Percentiles rank a stretch among this genome's conserved stretches.
Evolutionary conservation across 2,329 filamentous ascomycete genomes (phyloP).

Genomic region (Colletotrichum camelliae): DNA sequence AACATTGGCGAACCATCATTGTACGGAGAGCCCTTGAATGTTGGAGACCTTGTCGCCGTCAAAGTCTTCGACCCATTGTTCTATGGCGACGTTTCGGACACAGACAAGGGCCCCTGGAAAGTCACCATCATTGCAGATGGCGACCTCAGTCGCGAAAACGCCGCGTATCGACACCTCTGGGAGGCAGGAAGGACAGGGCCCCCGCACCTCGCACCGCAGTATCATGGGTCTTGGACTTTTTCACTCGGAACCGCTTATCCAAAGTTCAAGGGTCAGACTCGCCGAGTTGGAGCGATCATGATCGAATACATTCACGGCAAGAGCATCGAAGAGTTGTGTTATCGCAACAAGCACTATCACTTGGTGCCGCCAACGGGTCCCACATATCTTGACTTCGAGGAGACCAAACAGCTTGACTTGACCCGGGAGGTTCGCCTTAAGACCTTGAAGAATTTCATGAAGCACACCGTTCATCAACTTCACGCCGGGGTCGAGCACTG

Average conservation of each 20-base stretch:
- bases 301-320: not conserved
- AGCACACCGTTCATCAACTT: no score
- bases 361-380: no score
- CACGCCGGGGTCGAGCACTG: no score
- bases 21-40: not conserved
- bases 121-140: not conserved
- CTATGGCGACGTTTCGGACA: not conserved
- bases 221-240: not conserved
- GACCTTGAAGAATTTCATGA: no score
- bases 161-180: not conserved
- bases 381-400: no score
- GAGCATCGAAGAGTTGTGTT: not conserved
- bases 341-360: not conserved
- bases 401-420: no score
- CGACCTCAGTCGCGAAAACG: not conserved
- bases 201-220: not conserved
- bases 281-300: not conserved
- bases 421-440: no score
- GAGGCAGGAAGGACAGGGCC: accelerated
- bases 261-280: not conserved
- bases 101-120: not conserved
- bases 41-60: not conserved
- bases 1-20: accelerated
- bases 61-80: not conserved
- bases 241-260: not conserved